These are phyloP conservation scores for Sphaceloma murrayae DNA, from an alignment of 2,329 filamentous ascomycete species.

Conservation along the genomic window DNA sequence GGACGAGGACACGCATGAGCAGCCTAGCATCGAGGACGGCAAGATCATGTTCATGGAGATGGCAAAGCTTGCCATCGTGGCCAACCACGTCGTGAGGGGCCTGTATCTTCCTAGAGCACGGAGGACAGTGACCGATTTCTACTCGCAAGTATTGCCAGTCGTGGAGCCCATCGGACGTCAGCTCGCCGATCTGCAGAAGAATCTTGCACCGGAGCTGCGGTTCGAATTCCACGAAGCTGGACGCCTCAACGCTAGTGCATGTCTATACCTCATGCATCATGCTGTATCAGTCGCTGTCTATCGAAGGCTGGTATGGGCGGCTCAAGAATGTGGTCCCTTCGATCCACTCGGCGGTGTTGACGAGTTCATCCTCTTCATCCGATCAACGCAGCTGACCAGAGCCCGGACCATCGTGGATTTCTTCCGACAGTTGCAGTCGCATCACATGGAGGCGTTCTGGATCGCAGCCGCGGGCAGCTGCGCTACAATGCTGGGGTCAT, in stretches of 20 bases:
- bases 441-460: constrained; percentile 13
- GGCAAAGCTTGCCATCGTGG: constrained; percentile 20
- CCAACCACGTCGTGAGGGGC: constrained; percentile 3
- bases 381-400: neutral
- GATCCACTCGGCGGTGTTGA: constrained; percentile 1
- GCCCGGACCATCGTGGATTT: constrained; percentile 7
- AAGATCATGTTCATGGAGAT: constrained; percentile 26
- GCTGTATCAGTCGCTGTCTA: constrained; percentile 5
- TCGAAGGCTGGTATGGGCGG: neutral
- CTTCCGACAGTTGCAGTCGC: constrained; percentile 8
- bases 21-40: constrained; percentile 26
- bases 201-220: constrained; percentile 4
- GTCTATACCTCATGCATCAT: constrained; percentile 8
- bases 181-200: constrained; percentile 9
- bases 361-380: constrained; percentile 9
- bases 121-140: constrained; percentile 3
- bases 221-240: constrained; percentile 11
- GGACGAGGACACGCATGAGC: constrained; percentile 24
- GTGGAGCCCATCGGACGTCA: constrained; percentile 10
- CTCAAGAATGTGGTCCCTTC: constrained; percentile 6
- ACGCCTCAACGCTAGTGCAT: constrained; percentile 6
- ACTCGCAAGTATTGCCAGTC: constrained; percentile 7
- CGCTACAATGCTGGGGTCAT: constrained; percentile 12
- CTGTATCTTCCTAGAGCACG: constrained; percentile 6
- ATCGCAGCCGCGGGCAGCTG: constrained; percentile 8